Conservation (phyloP, 108 stramenopile species). For the Poteriospumella lacustris region DNA sequence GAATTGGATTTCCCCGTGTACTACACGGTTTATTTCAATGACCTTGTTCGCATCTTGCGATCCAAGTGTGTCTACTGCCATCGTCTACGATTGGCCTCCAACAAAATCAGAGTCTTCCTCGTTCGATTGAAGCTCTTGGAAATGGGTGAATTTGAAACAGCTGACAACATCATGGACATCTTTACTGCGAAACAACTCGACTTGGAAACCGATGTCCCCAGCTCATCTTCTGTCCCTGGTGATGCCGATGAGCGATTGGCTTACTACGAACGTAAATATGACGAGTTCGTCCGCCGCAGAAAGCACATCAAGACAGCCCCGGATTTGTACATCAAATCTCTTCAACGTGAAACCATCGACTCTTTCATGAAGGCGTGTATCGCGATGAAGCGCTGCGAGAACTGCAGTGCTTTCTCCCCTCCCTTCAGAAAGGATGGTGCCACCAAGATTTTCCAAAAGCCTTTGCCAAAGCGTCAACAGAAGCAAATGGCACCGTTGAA, state of each 20-base stretch:
- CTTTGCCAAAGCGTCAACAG: no score
- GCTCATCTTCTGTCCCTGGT: background rate
- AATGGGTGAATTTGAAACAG: conserved; percentile 15
- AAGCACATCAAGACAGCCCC: conserved; percentile 33
- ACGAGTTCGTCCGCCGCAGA: background rate
- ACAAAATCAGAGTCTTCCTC: background rate
- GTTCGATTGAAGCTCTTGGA: conserved; percentile 8
- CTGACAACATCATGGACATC: background rate
- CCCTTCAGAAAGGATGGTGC: conserved; percentile 83
- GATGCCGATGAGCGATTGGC: no score
- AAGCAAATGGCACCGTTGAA: no score
- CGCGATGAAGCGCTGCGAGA: conserved; percentile 63
- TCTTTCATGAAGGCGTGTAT: conserved; percentile 63
- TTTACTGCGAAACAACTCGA: background rate
- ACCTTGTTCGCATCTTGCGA: conserved; percentile 68
- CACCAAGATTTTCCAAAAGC: conserved; percentile 83
- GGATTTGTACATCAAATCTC: conserved; percentile 61
- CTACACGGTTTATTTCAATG: background rate
- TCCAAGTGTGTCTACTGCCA: conserved; percentile 90
- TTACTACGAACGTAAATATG: no score
- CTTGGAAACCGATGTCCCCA: background rate
- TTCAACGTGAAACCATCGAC: conserved; percentile 59
- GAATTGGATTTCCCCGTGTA: conserved; percentile 84
- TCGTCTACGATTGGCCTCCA: conserved; percentile 22
- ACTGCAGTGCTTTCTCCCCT: conserved; percentile 77